Evolutionary conservation across 805 yeast species (phyloP), one percentile per base, ranked within the genome.

Genomic region (Metschnikowia cerradonensis): DNA sequence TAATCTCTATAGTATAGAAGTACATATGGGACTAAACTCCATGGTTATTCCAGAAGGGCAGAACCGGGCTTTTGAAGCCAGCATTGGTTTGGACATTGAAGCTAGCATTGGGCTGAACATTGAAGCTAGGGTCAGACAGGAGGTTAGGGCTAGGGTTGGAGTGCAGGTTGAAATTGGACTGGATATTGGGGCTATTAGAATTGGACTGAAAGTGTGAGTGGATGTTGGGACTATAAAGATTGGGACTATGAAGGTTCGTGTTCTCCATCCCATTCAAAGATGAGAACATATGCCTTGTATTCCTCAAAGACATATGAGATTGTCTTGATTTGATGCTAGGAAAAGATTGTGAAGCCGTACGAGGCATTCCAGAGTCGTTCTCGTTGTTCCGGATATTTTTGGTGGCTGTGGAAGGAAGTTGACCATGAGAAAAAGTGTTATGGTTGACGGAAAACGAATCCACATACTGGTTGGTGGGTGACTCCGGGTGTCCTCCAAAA

Each of bases 401-500:
- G 23, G 62, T 22, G 15, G 7, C 26, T 26, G 3, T 26, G 11
- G 57, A 50, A 54, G 55, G 62, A 43, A 71, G 63, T 50, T 71
- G 75, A 30, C 68, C 72, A 50, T 70, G 75, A 19, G 61, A 55
- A 51, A 62, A 71, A 20, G 63, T 49, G 53, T 59, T 67, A 40
- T 79, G 76, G 60, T 72, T 80, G 49, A 83, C 69, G 0, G 92
- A 83, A 60, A 86, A 90, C 2, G 94, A 86, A 72, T 90, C 96
- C 49, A 92, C 79, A 73, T 84, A 88, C 61, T 85, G 83, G 64
- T 88, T 90, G 10, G 88, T 74, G 33, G 96, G 92, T n/a, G 95
- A 84, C 46, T 88, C 88, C 48, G 88, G 88, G 53, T 92, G 92
- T 22, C 95, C 86, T 31, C 98, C 98, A 65, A 86, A 88, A 68